Conservation (phyloP, 805 yeast genomes). For the Candida krabiensis region DNA sequence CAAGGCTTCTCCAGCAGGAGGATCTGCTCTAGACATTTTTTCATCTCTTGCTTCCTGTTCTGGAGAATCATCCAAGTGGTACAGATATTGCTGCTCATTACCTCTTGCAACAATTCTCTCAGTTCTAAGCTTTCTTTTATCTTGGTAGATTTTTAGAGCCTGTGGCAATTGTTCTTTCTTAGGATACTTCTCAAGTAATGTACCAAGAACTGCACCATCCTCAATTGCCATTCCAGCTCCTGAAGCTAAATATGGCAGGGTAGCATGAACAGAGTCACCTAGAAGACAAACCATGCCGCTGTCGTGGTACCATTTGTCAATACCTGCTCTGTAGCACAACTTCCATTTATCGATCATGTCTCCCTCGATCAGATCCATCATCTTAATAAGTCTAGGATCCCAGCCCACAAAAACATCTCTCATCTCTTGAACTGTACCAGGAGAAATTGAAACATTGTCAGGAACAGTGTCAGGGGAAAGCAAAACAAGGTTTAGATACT, state of each 20-base stretch:
- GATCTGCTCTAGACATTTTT: slow-evolving; percentile 12
- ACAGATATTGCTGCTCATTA: slow-evolving; percentile 22
- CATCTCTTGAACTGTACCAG: slow-evolving; percentile 29
- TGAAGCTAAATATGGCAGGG: slow-evolving; percentile 34
- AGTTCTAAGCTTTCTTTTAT: slow-evolving; percentile 27
- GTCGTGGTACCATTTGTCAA: slow-evolving; percentile 29
- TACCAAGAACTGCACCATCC: slow-evolving; percentile 34
- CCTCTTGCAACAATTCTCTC: slow-evolving; percentile 27
- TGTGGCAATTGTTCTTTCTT: slow-evolving; percentile 22
- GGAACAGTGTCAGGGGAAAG: slow-evolving; percentile 33
- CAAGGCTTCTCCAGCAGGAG: slow-evolving; percentile 23
- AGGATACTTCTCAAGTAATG: slow-evolving; percentile 19
- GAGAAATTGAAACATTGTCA: slow-evolving; percentile 18
- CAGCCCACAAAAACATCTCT: slow-evolving; percentile 24
- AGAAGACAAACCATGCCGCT: slow-evolving; percentile 27
- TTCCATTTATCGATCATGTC: slow-evolving; percentile 29
- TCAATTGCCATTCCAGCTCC: slow-evolving; percentile 38
- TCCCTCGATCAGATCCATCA: slow-evolving; percentile 22
- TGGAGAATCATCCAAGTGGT: slow-evolving; percentile 31
- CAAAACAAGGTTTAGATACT: slow-evolving; percentile 30
- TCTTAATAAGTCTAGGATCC: slow-evolving; percentile 29
- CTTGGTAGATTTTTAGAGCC: slow-evolving; percentile 20
- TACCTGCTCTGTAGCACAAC: slow-evolving; percentile 28
- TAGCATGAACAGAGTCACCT: slow-evolving; percentile 37
- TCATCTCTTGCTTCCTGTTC: slow-evolving; percentile 29